Conservation (phyloP, 805 yeast species). For the Wickerhamomyces canadensis region DNA sequence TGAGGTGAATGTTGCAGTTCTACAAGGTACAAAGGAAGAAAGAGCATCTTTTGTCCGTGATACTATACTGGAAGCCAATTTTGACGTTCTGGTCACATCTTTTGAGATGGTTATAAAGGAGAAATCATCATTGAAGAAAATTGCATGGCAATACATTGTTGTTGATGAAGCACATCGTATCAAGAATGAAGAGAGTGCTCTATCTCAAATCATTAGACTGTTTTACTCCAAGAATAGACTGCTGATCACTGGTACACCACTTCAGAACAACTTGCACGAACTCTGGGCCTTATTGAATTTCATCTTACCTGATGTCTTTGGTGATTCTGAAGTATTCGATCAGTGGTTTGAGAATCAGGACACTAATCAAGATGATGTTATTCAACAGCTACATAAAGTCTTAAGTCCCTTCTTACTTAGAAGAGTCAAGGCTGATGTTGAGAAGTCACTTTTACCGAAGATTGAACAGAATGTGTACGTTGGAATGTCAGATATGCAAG, state of each 20-base stretch:
- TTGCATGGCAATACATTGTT: slow-evolving; percentile 89
- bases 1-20: slow-evolving; percentile 75
- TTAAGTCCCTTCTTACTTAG: slow-evolving; percentile 83
- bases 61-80: slow-evolving; percentile 61
- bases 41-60: slow-evolving; percentile 57
- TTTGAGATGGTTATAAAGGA: slow-evolving; percentile 93
- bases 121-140: slow-evolving; percentile 69
- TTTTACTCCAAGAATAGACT: slow-evolving; percentile 82
- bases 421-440: slow-evolving; percentile 90
- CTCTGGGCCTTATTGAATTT: slow-evolving; percentile 93
- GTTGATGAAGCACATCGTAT: slow-evolving; percentile 97
- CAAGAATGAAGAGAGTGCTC: slow-evolving; percentile 87
- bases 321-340: slow-evolving; percentile 85
- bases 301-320: slow-evolving; percentile 88
- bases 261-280: slow-evolving; percentile 93
- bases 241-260: slow-evolving; percentile 91
- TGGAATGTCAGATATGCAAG: slow-evolving; percentile 95
- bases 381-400: slow-evolving; percentile 83
- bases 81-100: slow-evolving; percentile 87
- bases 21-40: slow-evolving; percentile 88
- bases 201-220: slow-evolving; percentile 87
- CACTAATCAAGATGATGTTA: slow-evolving; percentile 72
- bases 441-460: slow-evolving; percentile 83
- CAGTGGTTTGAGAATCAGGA: slow-evolving; percentile 75
- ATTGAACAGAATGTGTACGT: slow-evolving; percentile 85